phyloP scores from a whole-genome alignment of 1,284 basidiomycete species.

The Irpex lacteus region DNA sequence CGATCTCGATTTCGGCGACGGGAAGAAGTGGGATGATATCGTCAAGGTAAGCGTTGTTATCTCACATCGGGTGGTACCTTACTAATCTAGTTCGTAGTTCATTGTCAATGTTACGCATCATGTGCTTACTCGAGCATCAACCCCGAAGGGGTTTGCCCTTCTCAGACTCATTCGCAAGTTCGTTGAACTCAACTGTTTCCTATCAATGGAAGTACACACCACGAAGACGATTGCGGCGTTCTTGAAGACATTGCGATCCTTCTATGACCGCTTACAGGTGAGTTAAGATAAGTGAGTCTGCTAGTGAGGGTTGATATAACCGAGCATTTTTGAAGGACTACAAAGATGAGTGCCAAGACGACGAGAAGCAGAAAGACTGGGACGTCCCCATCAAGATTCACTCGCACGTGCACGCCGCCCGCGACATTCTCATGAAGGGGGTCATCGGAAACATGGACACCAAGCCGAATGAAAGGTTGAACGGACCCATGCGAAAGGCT shows the following conservation, averaged over 20 bases:
- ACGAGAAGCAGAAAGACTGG: conserved; percentile 21
- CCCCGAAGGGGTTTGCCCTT: conserved; percentile 12
- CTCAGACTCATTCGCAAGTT: conserved; percentile 16
- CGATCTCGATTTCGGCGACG: conserved; percentile 34
- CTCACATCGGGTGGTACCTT: background rate
- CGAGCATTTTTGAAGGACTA: background rate
- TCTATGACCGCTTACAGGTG: conserved; percentile 6
- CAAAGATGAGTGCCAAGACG: background rate
- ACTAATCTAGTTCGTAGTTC: background rate
- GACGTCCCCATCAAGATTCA: conserved; percentile 23
- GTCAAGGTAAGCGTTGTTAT: conserved; percentile 29
- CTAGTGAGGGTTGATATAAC: no score
- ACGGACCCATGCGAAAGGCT: conserved; percentile 22
- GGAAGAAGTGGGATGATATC: conserved; percentile 35
- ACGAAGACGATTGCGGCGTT: conserved; percentile 15
- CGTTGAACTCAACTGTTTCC: conserved; percentile 17
- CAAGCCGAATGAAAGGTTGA: conserved; percentile 24
- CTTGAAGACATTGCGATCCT: background rate
- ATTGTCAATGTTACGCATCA: conserved; percentile 12
- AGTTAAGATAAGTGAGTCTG: background rate
- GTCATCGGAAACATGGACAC: conserved; percentile 19
- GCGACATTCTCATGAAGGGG: conserved; percentile 25
- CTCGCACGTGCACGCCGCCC: conserved; percentile 18
- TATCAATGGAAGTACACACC: conserved; percentile 21
- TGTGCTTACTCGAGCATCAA: conserved; percentile 3